Conservation (phyloP, 306 rosid genomes). For the Sicyos edulis region DNA sequence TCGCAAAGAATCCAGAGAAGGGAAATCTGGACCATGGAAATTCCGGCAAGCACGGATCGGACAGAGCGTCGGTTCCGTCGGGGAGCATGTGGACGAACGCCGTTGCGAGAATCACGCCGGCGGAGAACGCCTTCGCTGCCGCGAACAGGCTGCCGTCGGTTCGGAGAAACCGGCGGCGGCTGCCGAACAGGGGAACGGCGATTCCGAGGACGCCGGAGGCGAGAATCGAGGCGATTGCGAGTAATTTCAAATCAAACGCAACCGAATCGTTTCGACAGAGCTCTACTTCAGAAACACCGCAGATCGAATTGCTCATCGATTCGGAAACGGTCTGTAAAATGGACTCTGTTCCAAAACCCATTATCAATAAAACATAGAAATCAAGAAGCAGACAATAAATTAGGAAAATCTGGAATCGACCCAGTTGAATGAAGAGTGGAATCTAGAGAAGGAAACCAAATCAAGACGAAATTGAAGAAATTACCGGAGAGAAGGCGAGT, state of each 20-base stretch:
- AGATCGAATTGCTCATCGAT: slow-evolving; percentile 49
- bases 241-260: slow-evolving; percentile 54
- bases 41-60: slow-evolving; percentile 54
- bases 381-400: not conserved
- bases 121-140: slow-evolving; percentile 79
- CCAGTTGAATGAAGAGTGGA: not conserved
- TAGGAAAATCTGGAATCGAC: not conserved
- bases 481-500: slow-evolving; percentile 45
- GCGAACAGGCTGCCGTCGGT: slow-evolving; percentile 76
- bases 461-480: not conserved
- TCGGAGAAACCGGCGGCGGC: slow-evolving; percentile 44
- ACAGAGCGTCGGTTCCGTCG: slow-evolving; percentile 54
- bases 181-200: slow-evolving; percentile 64
- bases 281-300: slow-evolving; percentile 39
- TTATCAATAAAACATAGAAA: too few relatives aligned
- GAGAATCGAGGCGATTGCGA: slow-evolving; percentile 72
- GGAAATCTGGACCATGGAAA: slow-evolving; percentile 86
- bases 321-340: slow-evolving; percentile 32
- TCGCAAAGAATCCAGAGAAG: slow-evolving; percentile 75
- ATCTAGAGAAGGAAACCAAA: not conserved
- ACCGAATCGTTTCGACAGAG: slow-evolving; percentile 60
- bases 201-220: slow-evolving; percentile 60
- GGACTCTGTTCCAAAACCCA: slow-evolving; percentile 24
- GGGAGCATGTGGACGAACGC: slow-evolving; percentile 93
- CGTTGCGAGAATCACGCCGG: slow-evolving; percentile 88